Evolutionary conservation across 306 rosid genomes (phyloP).

Genomic region (Prunus davidiana): DNA sequence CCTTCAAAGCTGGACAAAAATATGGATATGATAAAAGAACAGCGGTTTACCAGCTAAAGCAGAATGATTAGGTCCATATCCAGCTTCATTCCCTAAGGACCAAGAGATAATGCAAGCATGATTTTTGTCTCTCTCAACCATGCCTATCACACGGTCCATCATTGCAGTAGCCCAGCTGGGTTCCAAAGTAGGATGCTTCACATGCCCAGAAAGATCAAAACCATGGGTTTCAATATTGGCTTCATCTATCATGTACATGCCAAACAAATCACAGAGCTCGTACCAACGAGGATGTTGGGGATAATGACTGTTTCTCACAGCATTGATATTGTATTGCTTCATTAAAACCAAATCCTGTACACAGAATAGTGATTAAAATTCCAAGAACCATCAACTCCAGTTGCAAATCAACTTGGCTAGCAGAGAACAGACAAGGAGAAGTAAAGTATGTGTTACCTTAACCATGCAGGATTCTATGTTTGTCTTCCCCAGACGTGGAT

Average conservation of each 20-base stretch:
- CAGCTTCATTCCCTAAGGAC: constrained; percentile 95
- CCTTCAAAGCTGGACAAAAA: not conserved
- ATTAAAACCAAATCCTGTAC: constrained; percentile 82
- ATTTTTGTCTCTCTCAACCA: constrained; percentile 99
- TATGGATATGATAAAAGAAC: constrained; percentile 1
- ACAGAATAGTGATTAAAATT: constrained; percentile 20
- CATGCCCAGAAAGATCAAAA: constrained; percentile 60
- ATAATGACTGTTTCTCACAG: constrained; percentile 97
- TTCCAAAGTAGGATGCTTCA: constrained; percentile 86
- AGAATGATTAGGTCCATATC: constrained; percentile 92
- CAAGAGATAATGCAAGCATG: constrained; percentile 82
- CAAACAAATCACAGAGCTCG: constrained; percentile 86
- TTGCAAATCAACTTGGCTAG: not conserved
- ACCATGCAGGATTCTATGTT: constrained; percentile 94
- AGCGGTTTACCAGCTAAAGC: constrained; percentile 65
- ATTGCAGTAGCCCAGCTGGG: constrained; percentile 91
- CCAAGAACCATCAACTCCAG: constrained; percentile 14
- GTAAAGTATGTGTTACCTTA: constrained; percentile 46
- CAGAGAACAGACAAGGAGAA: not conserved
- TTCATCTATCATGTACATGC: constrained; percentile 98
- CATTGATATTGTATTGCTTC: constrained; percentile 91
- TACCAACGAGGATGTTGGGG: constrained; percentile 99
- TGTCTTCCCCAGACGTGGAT: constrained; percentile 92
- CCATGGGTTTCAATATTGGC: constrained; percentile 96
- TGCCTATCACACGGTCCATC: constrained; percentile 94